A percentile compares a stretch with the other conserved stretches of the same genome.
These are phyloP conservation scores for Pichia sorboxylosa DNA, from an alignment of 1,139 yeast genomes.

Conservation along the genomic window DNA sequence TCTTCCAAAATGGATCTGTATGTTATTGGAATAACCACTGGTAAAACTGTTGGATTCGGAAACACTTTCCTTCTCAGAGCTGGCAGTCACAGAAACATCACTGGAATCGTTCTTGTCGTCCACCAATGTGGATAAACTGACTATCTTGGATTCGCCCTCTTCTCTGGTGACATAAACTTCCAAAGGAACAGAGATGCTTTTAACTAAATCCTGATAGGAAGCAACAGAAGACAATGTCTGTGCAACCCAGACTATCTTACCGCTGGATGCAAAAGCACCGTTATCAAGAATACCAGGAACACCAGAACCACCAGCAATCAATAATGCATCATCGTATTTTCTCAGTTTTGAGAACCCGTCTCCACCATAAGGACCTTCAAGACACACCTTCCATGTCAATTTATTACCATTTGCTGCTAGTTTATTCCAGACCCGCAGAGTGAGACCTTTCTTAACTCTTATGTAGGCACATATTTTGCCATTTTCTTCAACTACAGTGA, in stretches of 20 bases:
- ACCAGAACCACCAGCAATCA: slow-evolving; percentile 53
- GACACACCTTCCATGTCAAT: slow-evolving; percentile 24
- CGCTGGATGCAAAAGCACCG: slow-evolving; percentile 20
- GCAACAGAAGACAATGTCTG: slow-evolving; percentile 3
- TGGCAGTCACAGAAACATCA: slow-evolving; percentile 1
- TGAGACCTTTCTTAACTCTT: slow-evolving; percentile 26
- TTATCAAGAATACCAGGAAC: slow-evolving; percentile 2
- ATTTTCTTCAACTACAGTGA: slow-evolving; percentile 22
- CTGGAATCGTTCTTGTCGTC: not conserved
- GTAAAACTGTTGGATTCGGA: not conserved
- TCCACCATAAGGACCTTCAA: slow-evolving; percentile 59
- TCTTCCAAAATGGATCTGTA: slow-evolving; percentile 28
- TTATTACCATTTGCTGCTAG: slow-evolving; percentile 11
- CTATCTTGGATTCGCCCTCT: slow-evolving; percentile 1
- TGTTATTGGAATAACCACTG: not conserved
- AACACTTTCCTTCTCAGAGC: slow-evolving; percentile 1
- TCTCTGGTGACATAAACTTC: slow-evolving; percentile 13
- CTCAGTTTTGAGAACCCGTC: slow-evolving; percentile 16
- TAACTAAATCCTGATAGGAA: slow-evolving; percentile 5
- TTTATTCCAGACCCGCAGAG: slow-evolving; percentile 15
- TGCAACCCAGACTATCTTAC: slow-evolving; percentile 11
- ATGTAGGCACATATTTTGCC: slow-evolving; percentile 21
- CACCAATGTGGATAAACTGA: not conserved
- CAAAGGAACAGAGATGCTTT: slow-evolving; percentile 3
- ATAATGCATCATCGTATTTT: slow-evolving; percentile 40